phyloP scores from a whole-genome alignment of 2,329 filamentous ascomycete species.

The Scolecobasidium constrictum region DNA sequence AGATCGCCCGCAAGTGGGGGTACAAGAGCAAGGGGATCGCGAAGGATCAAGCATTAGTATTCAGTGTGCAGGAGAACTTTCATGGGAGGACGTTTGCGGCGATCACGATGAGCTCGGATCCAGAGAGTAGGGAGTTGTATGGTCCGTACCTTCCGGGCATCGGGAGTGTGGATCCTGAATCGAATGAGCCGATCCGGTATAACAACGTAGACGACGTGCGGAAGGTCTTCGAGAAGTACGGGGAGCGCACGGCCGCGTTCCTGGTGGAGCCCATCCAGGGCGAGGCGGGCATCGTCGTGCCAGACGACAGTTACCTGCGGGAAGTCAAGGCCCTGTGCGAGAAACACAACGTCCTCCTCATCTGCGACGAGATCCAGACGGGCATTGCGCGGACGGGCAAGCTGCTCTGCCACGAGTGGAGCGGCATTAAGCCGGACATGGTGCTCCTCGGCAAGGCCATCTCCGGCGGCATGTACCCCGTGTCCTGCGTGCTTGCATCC shows the following conservation, averaged over 20 bases:
- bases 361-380: slow-evolving; percentile 98
- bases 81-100: slow-evolving; percentile 95
- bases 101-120: slow-evolving; percentile 89
- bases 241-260: slow-evolving; percentile 80
- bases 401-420: slow-evolving; percentile 91
- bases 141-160: slow-evolving; percentile 89
- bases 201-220: slow-evolving; percentile 76
- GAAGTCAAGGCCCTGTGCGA: slow-evolving; percentile 78
- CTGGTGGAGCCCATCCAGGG: slow-evolving; percentile 95
- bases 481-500: slow-evolving; percentile 78
- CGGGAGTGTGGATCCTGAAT: slow-evolving; percentile 64
- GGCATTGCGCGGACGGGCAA: slow-evolving; percentile 91
- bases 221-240: slow-evolving; percentile 66
- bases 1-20: slow-evolving; percentile 94
- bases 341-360: slow-evolving; percentile 89
- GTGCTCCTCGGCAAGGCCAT: slow-evolving; percentile 95
- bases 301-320: slow-evolving; percentile 75
- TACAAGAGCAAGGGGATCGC: slow-evolving; percentile 93
- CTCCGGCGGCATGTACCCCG: slow-evolving; percentile 97
- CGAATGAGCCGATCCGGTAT: slow-evolving; percentile 69
- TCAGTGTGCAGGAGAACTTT: slow-evolving; percentile 85
- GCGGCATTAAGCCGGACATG: slow-evolving; percentile 87
- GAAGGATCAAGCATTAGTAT: slow-evolving; percentile 70
- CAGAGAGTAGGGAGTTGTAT: slow-evolving; percentile 93
- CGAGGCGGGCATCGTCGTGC: slow-evolving; percentile 92